Percentiles rank a stretch among this genome's conserved stretches.
These are phyloP conservation scores for Colletotrichum musicola DNA, from an alignment of 2,329 filamentous ascomycete species.

Conservation along the genomic window DNA sequence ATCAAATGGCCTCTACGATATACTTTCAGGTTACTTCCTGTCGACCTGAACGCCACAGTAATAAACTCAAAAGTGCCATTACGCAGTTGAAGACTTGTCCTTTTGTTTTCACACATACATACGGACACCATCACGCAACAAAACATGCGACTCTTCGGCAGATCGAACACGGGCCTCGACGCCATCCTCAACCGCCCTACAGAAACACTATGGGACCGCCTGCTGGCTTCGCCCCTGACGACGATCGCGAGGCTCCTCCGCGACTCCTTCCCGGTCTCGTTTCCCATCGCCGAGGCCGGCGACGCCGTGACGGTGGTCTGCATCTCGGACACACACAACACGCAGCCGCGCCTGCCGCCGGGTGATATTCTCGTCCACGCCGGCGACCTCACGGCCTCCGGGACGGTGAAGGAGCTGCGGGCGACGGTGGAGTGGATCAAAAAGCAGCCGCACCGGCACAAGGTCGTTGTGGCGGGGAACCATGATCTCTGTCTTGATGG, in stretches of 20 bases:
- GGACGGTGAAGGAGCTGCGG: conserved; percentile 55
- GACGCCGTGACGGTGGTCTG: conserved; percentile 48
- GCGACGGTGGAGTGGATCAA: conserved; percentile 56
- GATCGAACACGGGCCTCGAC: background rate
- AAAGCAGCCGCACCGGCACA: conserved; percentile 54
- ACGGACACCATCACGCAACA: background rate
- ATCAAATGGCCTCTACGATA: too few relatives aligned
- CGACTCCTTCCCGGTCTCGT: conserved; percentile 21
- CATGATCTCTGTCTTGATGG: conserved; percentile 54
- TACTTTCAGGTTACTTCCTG: too few relatives aligned
- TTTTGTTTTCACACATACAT: too few relatives aligned
- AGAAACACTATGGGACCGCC: background rate
- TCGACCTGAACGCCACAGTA: too few relatives aligned
- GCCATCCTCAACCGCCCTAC: conserved; percentile 16
- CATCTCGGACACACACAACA: conserved; percentile 61
- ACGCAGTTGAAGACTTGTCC: too few relatives aligned
- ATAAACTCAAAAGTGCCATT: too few relatives aligned
- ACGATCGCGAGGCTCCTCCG: conserved; percentile 15
- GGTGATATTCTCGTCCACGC: conserved; percentile 62
- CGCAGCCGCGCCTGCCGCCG: conserved; percentile 49
- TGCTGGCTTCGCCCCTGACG: conserved; percentile 15
- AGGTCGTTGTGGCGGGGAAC: conserved; percentile 61
- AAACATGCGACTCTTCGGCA: conserved; percentile 1
- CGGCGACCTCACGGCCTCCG: conserved; percentile 61
- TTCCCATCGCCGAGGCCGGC: background rate